Conservation (phyloP, 371 early-diverging fungal genomes). For the Mucor racemosus region DNA sequence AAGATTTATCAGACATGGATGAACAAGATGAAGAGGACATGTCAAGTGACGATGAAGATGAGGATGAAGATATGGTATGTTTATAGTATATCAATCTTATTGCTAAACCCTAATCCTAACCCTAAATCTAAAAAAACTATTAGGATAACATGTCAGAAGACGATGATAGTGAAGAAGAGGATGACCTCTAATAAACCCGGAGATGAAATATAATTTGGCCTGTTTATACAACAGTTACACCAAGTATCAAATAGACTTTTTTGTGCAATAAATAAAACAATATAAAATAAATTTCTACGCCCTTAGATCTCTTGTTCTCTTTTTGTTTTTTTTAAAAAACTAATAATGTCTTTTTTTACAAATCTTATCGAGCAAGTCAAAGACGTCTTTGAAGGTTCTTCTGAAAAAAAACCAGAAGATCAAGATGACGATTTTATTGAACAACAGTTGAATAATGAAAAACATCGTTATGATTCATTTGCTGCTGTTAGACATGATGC, state of each 20-base stretch:
- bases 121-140: neutral
- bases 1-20: constrained; percentile 43
- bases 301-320: constrained; percentile 11
- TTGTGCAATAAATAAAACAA: constrained; percentile 10
- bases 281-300: neutral
- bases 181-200: neutral
- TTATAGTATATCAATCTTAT: too few relatives aligned
- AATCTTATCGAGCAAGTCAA: constrained; percentile 33
- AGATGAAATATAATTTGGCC: constrained; percentile 12
- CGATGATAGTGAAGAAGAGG: constrained; percentile 16
- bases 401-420: constrained; percentile 4
- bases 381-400: constrained; percentile 27
- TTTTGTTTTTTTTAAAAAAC: constrained; percentile 10
- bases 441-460: constrained; percentile 30
- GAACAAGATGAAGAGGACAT: constrained; percentile 32
- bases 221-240: constrained; percentile 10
- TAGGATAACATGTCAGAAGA: constrained; percentile 23
- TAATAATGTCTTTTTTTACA: constrained; percentile 38
- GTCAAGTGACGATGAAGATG: constrained; percentile 11
- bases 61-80: constrained; percentile 24
- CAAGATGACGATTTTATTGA: constrained; percentile 35
- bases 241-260: constrained; percentile 11
- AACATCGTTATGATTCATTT: constrained; percentile 82
- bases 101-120: neutral
- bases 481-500: constrained; percentile 77